These are phyloP conservation scores for Boletus sp. DNA, from an alignment of 768 basidiomycete species.

Conservation along the genomic window DNA sequence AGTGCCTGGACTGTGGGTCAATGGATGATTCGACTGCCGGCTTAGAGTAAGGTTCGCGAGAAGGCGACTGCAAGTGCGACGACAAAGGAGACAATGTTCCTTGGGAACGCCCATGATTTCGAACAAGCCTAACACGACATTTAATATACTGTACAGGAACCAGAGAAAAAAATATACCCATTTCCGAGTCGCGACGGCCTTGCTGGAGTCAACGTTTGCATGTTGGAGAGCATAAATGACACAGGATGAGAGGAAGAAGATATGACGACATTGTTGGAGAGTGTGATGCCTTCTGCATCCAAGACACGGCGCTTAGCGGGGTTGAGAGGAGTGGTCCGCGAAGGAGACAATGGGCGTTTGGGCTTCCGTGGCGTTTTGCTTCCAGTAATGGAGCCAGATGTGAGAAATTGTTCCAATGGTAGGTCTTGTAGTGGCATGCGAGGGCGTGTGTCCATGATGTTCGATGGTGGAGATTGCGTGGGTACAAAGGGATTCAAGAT, in stretches of 20 bases:
- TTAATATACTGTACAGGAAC: constrained; percentile 37
- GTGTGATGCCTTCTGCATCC: constrained; percentile 48
- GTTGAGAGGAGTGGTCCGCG: constrained; percentile 46
- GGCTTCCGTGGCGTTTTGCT: constrained; percentile 33
- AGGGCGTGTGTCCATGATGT: constrained; percentile 26
- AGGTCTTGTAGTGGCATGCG: constrained; percentile 60
- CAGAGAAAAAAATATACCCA: constrained; percentile 27
- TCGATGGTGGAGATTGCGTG: constrained; percentile 6
- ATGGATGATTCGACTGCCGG: constrained; percentile 39
- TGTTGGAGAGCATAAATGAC: constrained; percentile 32
- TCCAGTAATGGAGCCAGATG: constrained; percentile 26
- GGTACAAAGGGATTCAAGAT: neutral
- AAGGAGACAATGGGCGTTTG: constrained; percentile 67
- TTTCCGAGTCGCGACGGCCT: constrained; percentile 34
- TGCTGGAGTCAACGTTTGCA: constrained; percentile 27
- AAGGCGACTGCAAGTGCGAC: constrained; percentile 12
- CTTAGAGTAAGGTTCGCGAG: constrained; percentile 23
- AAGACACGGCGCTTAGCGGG: constrained; percentile 71
- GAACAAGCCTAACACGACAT: constrained; percentile 8
- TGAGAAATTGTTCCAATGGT: constrained; percentile 55
- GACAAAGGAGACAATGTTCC: constrained; percentile 12
- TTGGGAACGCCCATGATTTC: constrained; percentile 7
- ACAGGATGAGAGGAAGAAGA: constrained; percentile 15
- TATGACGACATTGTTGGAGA: constrained; percentile 26
- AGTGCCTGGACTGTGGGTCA: constrained; percentile 59